phyloP scores from a whole-genome alignment of 176 grass and related monocot species.

The Elaeis guineensis region DNA sequence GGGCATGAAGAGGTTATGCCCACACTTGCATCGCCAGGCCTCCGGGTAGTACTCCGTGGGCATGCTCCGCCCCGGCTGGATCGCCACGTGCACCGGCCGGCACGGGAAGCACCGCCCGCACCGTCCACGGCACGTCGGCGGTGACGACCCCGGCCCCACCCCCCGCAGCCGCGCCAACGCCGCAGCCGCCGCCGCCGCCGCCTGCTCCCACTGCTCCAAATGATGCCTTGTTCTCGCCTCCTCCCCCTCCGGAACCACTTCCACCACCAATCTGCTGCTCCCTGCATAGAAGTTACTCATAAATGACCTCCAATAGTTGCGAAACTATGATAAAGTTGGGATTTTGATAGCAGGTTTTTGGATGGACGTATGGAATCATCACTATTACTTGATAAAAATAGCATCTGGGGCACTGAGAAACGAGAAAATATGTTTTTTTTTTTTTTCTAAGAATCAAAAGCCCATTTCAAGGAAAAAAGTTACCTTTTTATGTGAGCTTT shows the following conservation, averaged over 20 bases:
- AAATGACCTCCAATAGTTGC: no score
- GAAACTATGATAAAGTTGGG: no score
- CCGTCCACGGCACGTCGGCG: conserved; percentile 48
- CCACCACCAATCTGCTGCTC: background rate
- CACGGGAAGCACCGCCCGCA: conserved; percentile 60
- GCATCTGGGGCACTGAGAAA: no score
- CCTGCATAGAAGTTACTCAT: background rate
- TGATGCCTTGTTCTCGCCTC: background rate
- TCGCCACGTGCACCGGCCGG: conserved; percentile 45
- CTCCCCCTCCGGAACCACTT: background rate
- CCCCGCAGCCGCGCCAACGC: conserved; percentile 16
- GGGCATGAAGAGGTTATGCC: conserved; percentile 71
- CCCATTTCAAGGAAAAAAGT: no score
- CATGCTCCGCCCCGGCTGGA: conserved; percentile 35
- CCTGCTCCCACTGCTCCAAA: background rate
- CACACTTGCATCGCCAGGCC: conserved; percentile 83
- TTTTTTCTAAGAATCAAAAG: no score
- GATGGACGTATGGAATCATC: no score
- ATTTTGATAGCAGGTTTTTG: no score
- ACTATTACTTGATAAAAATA: no score
- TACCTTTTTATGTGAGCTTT: no score
- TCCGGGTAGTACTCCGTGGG: conserved; percentile 93
- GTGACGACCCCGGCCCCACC: conserved; percentile 35
- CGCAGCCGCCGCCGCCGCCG: background rate
- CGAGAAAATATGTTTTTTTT: no score